Conservation (phyloP, 2,329 filamentous ascomycete species). For the Fusarium subglutinans region DNA sequence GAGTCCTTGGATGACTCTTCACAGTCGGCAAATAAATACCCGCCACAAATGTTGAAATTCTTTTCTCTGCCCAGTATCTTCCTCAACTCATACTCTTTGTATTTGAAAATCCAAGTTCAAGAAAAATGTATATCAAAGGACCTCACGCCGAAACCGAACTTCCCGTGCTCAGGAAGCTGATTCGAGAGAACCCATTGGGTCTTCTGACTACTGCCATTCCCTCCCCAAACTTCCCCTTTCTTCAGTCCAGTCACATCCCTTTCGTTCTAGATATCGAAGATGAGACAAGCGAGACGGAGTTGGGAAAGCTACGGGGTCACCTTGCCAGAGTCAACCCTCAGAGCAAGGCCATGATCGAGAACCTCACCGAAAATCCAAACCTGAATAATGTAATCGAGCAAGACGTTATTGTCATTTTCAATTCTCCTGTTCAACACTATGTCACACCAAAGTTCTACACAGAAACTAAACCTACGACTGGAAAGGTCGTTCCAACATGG, state of each 20-base stretch:
- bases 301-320: conserved; percentile 65
- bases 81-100: background rate
- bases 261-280: conserved; percentile 64
- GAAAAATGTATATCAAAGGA: conserved; percentile 65
- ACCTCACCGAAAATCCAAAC: conserved; percentile 29
- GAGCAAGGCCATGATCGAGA: conserved; percentile 66
- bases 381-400: conserved; percentile 50
- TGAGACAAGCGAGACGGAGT: conserved; percentile 51
- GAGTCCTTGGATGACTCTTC: background rate
- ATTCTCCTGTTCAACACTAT: conserved; percentile 66
- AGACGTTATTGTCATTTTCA: conserved; percentile 73
- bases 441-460: conserved; percentile 75
- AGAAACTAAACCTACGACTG: conserved; percentile 70
- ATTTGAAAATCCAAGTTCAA: background rate
- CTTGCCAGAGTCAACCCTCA: conserved; percentile 72
- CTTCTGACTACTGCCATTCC: conserved; percentile 69
- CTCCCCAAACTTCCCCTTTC: conserved; percentile 57
- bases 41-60: background rate
- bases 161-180: conserved; percentile 61
- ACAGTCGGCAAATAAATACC: background rate
- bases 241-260: conserved; percentile 70
- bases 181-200: conserved; percentile 68
- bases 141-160: conserved; percentile 63
- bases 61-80: background rate
- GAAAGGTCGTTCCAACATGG: conserved; percentile 77